Percentiles rank a stretch among this genome's conserved stretches.
These are phyloP conservation scores for Tremellales sp. DNA, from an alignment of 1,284 basidiomycete genomes.

Conservation along the genomic window DNA sequence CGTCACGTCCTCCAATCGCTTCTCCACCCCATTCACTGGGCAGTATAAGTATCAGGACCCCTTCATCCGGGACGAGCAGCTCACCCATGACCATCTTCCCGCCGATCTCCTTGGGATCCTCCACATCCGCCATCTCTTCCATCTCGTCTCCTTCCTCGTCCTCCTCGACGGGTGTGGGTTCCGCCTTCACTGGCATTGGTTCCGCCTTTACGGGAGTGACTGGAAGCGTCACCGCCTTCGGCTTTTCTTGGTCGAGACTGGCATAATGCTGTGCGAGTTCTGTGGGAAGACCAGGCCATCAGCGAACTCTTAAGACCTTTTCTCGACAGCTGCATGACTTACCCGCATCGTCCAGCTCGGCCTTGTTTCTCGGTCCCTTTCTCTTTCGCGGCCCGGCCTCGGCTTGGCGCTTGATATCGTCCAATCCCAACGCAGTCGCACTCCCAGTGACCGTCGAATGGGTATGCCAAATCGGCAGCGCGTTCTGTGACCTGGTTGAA, in stretches of 20 bases:
- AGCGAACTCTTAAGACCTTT: no score
- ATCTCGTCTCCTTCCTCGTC: constrained; percentile 11
- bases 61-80: not conserved
- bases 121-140: constrained; percentile 10
- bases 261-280: constrained; percentile 31
- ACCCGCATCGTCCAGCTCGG: constrained; percentile 29
- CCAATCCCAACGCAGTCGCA: constrained; percentile 71
- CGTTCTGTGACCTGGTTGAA: constrained; percentile 66
- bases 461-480: constrained; percentile 87
- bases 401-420: constrained; percentile 15
- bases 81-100: constrained; percentile 25
- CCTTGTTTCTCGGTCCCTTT: constrained; percentile 10
- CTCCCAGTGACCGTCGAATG: constrained; percentile 92
- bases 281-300: no score
- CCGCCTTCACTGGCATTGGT: not conserved
- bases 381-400: constrained; percentile 6
- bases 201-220: not conserved
- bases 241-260: constrained; percentile 25
- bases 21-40: constrained; percentile 39
- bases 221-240: constrained; percentile 10
- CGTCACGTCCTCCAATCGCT: constrained; percentile 40
- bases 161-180: not conserved
- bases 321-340: no score
- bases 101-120: not conserved
- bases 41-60: constrained; percentile 1